A percentile compares a stretch with the other conserved stretches of the same genome.
Conservation (phyloP, 352 stramenopile species). For the Pythium volutum region DNA sequence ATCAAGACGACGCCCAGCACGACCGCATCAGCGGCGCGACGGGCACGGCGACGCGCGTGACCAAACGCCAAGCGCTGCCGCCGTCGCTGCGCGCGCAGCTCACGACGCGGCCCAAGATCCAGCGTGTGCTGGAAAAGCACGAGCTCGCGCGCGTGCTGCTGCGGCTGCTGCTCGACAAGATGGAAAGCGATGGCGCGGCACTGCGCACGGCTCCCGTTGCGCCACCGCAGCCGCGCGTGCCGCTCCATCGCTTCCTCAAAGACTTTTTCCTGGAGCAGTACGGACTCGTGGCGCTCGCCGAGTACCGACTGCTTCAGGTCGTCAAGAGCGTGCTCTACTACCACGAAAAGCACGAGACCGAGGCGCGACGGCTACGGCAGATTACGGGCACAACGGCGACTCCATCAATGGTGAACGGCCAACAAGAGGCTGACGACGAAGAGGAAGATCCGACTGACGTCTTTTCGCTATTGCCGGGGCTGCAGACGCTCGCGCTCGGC, state of each 20-base stretch:
- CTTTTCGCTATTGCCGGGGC: slow-evolving; percentile 7
- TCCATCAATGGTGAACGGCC: too few species aligned
- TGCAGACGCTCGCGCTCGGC: slow-evolving; percentile 14
- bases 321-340: slow-evolving; percentile 61
- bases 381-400: slow-evolving; percentile 5
- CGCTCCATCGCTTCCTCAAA: slow-evolving; percentile 56
- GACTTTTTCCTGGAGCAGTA: slow-evolving; percentile 52
- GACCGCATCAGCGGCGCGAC: slow-evolving; percentile 19
- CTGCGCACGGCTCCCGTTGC: slow-evolving; percentile 16
- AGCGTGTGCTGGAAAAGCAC: slow-evolving; percentile 52
- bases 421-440: not conserved
- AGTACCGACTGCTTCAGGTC: slow-evolving; percentile 71
- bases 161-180: slow-evolving; percentile 48
- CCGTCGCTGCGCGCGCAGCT: slow-evolving; percentile 49
- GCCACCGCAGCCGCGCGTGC: slow-evolving; percentile 18
- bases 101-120: slow-evolving; percentile 41
- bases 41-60: slow-evolving; percentile 30
- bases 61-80: slow-evolving; percentile 44
- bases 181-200: slow-evolving; percentile 39
- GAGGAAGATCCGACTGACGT: not conserved
- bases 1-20: slow-evolving; percentile 3
- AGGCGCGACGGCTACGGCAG: slow-evolving; percentile 16
- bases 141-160: slow-evolving; percentile 44
- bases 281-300: slow-evolving; percentile 51
- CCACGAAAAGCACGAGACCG: slow-evolving; percentile 39